These are phyloP conservation scores for Rhododendron mucronatum DNA, from an alignment of 148 eudicot species.

Conservation along the genomic window DNA sequence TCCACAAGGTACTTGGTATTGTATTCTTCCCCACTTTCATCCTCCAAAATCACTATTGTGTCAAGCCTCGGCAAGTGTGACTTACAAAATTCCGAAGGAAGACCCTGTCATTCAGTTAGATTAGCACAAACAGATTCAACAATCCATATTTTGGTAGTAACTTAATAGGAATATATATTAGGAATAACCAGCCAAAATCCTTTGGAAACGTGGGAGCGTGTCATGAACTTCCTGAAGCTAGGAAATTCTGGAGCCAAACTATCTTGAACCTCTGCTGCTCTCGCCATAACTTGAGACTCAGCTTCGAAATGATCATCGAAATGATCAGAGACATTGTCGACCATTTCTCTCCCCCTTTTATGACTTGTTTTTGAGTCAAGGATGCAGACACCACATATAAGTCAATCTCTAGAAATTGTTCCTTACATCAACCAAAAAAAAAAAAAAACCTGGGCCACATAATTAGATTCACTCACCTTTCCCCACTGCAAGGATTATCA, in stretches of 20 bases:
- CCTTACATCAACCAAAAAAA: not conserved
- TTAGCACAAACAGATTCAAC: not conserved
- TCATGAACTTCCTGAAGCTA: not conserved
- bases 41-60: conserved; percentile 11
- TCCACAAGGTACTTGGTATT: conserved; percentile 6
- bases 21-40: conserved; percentile 16
- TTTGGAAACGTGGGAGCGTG: not conserved
- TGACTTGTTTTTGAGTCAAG: not conserved
- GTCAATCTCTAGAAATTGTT: not conserved
- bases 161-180: not conserved
- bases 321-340: not conserved
- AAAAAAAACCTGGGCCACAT: not conserved
- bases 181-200: not conserved
- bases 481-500: not conserved
- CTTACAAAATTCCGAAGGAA: conserved; percentile 19
- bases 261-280: not conserved
- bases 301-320: not conserved
- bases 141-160: not conserved
- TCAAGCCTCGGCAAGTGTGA: conserved; percentile 12
- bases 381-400: not conserved
- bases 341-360: not conserved
- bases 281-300: not conserved
- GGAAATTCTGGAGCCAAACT: not conserved
- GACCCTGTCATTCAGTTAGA: conserved; percentile 15
- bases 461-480: conserved; percentile 1